Evolutionary conservation across 2,329 filamentous ascomycete genomes (phyloP), one percentile per base, ranked within the genome.

Genomic region (Gyromitra esculenta): DNA sequence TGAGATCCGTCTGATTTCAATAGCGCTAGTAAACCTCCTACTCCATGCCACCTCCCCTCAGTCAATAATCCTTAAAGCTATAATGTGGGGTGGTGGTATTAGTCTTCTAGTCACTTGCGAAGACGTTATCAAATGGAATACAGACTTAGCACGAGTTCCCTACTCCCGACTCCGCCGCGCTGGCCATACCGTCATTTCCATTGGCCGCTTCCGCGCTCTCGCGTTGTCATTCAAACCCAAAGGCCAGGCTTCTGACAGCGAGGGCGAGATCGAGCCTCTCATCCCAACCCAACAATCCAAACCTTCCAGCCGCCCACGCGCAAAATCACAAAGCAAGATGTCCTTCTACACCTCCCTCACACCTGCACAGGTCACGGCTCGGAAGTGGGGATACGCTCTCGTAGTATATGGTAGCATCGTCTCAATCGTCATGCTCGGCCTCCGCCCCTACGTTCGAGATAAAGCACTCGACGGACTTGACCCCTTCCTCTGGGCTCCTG

Each of bases 401-500:
- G 96, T 92, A 81, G 89, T 94, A 18, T 97, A 97, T 82, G 75
- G 86, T 0, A 87, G 89, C 62, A 88, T 96, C 6, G 67, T 90
- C 7, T 81, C 85, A 0, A 88, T 93, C 41, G 88, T 96, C 67
- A 84, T 97, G 2, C 84, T 89, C 1, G 91, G 90, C 0, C 87
- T 98, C 37, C 89, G 94, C 69, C 85, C 86, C 1, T 91, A 93
- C 79, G 89, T 98, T 64, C 84, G 87, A 50, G 84, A 85, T 56
- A 86, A 88, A 77, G 94, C 93, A 13, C 86, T 99, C 0, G 82
- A 87, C 43, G 89, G 89, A 15, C 85, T 89, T 66, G 96, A 99
- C 80, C 94, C 96, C 0, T 89, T 99, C 57, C 93, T 95, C 1
- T 99, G 96, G 96, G 94, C 93, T 0, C 83, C 97, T 9, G 91